Conservation (phyloP, 148 eudicot genomes). For the Arctostaphylos glauca region DNA sequence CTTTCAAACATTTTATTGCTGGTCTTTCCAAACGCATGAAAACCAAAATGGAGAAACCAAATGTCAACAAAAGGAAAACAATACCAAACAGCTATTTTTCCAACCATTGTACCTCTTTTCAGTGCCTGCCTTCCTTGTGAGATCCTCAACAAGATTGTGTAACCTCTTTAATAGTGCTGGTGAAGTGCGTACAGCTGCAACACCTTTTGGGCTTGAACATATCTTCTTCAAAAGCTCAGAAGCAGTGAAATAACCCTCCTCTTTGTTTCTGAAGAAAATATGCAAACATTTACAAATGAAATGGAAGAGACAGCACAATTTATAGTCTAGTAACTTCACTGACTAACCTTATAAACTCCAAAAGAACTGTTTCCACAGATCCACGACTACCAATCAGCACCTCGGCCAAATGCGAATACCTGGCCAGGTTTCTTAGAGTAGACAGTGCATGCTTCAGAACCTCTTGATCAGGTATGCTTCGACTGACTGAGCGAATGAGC, state of each 20-base stretch:
- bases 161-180: conserved; percentile 68
- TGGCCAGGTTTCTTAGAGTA: conserved; percentile 78
- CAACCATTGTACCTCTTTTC: conserved; percentile 62
- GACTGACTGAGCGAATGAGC: conserved; percentile 74
- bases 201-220: conserved; percentile 46
- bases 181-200: conserved; percentile 36
- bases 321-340: background rate
- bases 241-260: conserved; percentile 81
- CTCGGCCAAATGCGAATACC: conserved; percentile 61
- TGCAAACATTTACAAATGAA: conserved; percentile 8
- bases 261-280: conserved; percentile 69
- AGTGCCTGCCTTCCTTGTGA: conserved; percentile 50
- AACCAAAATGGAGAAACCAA: background rate
- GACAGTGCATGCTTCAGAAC: conserved; percentile 77
- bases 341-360: conserved; percentile 68
- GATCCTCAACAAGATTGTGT: conserved; percentile 66
- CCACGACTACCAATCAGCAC: conserved; percentile 47
- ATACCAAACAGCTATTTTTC: background rate
- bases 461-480: conserved; percentile 96
- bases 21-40: background rate
- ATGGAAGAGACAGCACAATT: background rate
- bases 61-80: background rate
- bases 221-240: conserved; percentile 68
- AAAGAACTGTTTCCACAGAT: conserved; percentile 51
- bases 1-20: background rate